Evolutionary conservation across 2,329 filamentous ascomycete genomes (phyloP), one percentile per base, ranked within the genome.

Genomic region (Periconia digitata): DNA sequence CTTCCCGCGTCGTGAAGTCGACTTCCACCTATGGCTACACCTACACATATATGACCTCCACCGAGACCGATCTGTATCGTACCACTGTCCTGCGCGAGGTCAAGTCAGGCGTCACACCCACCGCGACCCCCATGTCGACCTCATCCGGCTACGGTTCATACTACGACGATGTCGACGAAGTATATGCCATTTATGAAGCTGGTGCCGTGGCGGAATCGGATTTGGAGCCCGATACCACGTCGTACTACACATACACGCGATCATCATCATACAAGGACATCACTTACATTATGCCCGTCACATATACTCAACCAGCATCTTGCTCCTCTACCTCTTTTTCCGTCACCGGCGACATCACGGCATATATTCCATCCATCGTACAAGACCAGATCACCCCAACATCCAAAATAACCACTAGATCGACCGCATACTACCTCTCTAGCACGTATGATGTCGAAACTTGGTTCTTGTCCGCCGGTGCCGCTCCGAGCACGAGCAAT

Each of bases 271-370:
- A 36, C 6, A 56, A 47, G 4, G 40, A 41, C 7, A 60, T 55
- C 7, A 32, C 49, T 3, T 65, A 59, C 39, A 54, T 41, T 13
- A 69, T 69, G 66, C 54, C 53, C 2, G 64, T 68, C 1, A 67
- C 63, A 3, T 64, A 63, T 50, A 67, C 63, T 4, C 60, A 64
- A 3, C 66, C 66, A 10, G 35, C 62, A 2, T 60, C 50, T 6
- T 69, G 66, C 40, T 47, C 64, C n/a, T 18, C 22, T 0, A 65
- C 59, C 1, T 15, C 24, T 18, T 53, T 67, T 48, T 51, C 49
- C 4, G 43, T 38, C 15, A 38, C 24, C n/a, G 54, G 47, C 15
- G 27, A 40, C 21, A 43, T 44, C 13, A 49, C 50, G 8, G 58
- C 67, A 2, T 18, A 46, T 5, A 41, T 67, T 13, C 66, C 66